Evolutionary conservation across 2,329 filamentous ascomycete genomes (phyloP).

Genomic region (Epicoccum nigrum): DNA sequence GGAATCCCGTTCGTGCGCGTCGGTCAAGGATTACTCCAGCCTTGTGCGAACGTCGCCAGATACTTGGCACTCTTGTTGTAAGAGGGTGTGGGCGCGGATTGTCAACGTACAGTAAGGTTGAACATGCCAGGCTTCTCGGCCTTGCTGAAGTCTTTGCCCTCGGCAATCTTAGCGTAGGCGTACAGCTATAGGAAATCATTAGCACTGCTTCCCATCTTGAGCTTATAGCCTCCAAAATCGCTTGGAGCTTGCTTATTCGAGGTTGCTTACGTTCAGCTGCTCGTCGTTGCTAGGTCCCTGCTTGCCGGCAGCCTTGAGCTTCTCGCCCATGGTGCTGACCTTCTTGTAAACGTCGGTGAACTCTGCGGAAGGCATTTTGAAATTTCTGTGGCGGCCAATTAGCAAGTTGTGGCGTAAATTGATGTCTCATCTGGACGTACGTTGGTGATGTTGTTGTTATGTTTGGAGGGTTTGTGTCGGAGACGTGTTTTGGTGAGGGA

Average conservation of each 20-base stretch:
- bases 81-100: background rate
- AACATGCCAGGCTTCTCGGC: constrained; percentile 68
- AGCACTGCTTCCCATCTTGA: background rate
- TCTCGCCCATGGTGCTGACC: constrained; percentile 39
- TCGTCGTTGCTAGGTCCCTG: constrained; percentile 41
- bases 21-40: background rate
- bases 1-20: background rate
- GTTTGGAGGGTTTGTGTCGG: constrained; percentile 3
- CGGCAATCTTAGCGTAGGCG: constrained; percentile 54
- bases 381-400: background rate
- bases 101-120: constrained; percentile 65
- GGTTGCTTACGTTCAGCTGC: constrained; percentile 57
- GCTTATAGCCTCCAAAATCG: background rate
- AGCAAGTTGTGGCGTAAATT: background rate
- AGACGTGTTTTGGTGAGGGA: constrained; percentile 17
- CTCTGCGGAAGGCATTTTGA: constrained; percentile 38
- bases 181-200: constrained; percentile 53
- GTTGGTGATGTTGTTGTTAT: constrained; percentile 5
- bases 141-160: constrained; percentile 48
- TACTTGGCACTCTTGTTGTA: background rate
- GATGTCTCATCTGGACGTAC: background rate
- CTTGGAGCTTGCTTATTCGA: background rate
- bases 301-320: constrained; percentile 36
- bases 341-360: constrained; percentile 43
- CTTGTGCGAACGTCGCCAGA: too few relatives aligned